Conservation (phyloP, 148 eudicot species). For the Cornus suecica region DNA sequence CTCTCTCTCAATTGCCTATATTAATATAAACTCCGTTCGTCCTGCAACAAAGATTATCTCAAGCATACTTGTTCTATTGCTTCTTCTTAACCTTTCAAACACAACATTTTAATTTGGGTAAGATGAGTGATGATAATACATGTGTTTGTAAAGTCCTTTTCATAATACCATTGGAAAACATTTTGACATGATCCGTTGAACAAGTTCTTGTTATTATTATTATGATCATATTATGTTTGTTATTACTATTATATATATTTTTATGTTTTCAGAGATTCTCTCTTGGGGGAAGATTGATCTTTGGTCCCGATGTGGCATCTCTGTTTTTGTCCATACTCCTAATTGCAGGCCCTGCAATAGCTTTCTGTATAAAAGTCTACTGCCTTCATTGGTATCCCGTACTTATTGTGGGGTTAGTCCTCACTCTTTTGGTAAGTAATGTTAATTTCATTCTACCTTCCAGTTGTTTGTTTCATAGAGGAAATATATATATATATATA, state of each 20-base stretch:
- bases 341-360: constrained; percentile 66
- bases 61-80: neutral
- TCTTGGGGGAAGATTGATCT: constrained; percentile 77
- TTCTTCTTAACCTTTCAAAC: neutral
- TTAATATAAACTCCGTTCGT: neutral
- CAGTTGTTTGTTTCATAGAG: neutral
- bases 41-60: neutral
- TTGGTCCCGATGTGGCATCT: constrained; percentile 86
- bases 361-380: constrained; percentile 59
- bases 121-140: neutral
- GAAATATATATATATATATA: neutral
- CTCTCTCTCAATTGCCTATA: neutral
- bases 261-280: constrained; percentile 57
- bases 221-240: neutral
- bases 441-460: constrained; percentile 1
- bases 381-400: constrained; percentile 47
- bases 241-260: neutral
- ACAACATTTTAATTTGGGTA: neutral
- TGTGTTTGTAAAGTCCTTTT: too few relatives aligned
- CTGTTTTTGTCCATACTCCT: constrained; percentile 62
- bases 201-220: neutral
- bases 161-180: neutral
- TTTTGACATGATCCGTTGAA: constrained; percentile 12
- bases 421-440: constrained; percentile 68
- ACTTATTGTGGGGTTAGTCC: constrained; percentile 45